Evolutionary conservation across 176 grass and related monocot species (phyloP).

Genomic region (Eragrostis nindensis): DNA sequence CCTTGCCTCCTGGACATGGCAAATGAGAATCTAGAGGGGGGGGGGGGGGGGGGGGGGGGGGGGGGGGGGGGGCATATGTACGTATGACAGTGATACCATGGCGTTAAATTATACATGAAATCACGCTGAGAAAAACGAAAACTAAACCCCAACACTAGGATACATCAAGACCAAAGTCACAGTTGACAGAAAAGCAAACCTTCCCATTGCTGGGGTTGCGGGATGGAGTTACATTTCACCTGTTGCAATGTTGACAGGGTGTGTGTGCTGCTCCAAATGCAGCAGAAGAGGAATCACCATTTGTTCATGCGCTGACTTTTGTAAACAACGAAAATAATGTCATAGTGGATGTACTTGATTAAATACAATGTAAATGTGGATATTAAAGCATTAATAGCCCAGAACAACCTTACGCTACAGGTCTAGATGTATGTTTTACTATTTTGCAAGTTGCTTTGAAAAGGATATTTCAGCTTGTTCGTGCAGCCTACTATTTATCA

Average conservation of each 20-base stretch:
- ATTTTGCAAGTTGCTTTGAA: neutral
- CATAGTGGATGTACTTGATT: slow-evolving; percentile 38
- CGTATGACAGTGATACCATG: neutral
- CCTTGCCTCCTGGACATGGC: slow-evolving; percentile 34
- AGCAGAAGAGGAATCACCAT: slow-evolving; percentile 39
- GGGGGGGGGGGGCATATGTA: no score
- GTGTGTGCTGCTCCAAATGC: no score
- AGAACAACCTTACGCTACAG: neutral
- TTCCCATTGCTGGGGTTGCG: slow-evolving; percentile 18
- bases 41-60: no score
- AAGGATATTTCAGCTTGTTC: neutral
- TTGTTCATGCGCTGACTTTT: slow-evolving; percentile 41
- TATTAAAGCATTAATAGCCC: neutral
- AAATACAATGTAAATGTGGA: slow-evolving; percentile 4
- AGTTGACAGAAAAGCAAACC: slow-evolving; percentile 30
- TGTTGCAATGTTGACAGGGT: no score
- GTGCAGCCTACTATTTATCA: no score
- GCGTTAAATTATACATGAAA: slow-evolving; percentile 10
- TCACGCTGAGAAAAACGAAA: neutral
- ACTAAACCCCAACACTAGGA: neutral
- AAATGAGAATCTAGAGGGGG: slow-evolving; percentile 20
- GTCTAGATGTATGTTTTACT: neutral
- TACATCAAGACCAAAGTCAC: neutral
- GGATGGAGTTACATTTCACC: slow-evolving; percentile 26
- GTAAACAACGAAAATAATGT: slow-evolving; percentile 39